Evolutionary conservation across 352 stramenopile genomes (phyloP).

Genomic region (Globisporangium megalacanthum): DNA sequence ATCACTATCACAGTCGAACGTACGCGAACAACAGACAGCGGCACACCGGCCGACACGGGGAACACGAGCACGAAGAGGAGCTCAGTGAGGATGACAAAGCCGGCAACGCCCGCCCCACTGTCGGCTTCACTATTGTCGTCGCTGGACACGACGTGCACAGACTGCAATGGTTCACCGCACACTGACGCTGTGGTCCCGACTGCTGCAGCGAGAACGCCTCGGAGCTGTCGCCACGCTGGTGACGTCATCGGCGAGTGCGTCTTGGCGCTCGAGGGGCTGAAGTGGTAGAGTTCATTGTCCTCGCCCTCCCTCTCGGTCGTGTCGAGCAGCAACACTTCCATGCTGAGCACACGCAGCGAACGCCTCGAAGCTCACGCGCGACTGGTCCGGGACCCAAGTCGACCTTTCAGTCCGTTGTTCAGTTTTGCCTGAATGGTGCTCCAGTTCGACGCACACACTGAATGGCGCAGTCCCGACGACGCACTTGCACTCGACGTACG

Average conservation of each 20-base stretch:
- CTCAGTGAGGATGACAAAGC: constrained; percentile 45
- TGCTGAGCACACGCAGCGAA: constrained; percentile 2
- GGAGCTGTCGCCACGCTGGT: constrained; percentile 34
- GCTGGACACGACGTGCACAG: constrained; percentile 22
- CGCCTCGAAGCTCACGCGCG: not conserved
- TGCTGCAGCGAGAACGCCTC: constrained; percentile 50
- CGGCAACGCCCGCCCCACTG: constrained; percentile 19
- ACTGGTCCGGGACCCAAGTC: not conserved
- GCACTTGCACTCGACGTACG: constrained; percentile 42
- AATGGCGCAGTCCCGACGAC: constrained; percentile 43
- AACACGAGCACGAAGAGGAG: constrained; percentile 55
- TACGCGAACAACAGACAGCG: constrained; percentile 19
- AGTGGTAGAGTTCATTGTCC: constrained; percentile 59
- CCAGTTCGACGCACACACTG: constrained; percentile 22
- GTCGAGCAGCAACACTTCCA: constrained; percentile 55
- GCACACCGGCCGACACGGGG: constrained; percentile 9
- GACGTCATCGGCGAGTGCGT: not conserved
- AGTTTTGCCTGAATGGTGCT: constrained; percentile 22
- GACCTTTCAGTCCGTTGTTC: not conserved
- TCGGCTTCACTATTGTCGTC: not conserved
- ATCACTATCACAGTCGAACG: too few species aligned
- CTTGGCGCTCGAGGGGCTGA: constrained; percentile 1
- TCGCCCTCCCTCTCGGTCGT: constrained; percentile 65
- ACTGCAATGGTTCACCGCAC: constrained; percentile 35
- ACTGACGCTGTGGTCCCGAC: constrained; percentile 45